Base-by-base conservation (phyloP, 805 yeast species). In the Priceomyces fermenticarens region DNA sequence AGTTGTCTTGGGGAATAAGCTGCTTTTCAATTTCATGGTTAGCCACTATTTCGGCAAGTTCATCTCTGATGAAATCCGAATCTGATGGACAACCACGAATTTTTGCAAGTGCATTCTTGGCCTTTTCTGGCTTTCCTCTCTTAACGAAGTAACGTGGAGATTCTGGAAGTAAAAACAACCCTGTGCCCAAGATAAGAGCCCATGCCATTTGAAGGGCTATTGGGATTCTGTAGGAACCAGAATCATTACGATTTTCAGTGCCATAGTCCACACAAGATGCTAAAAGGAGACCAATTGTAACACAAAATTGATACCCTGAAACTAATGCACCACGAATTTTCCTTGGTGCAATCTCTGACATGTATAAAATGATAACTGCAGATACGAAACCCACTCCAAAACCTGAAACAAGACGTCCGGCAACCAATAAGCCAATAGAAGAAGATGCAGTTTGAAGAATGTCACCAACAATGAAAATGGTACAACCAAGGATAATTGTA, bases 271-370 rank as follows among this genome's bases (percentile, higher is more conserved):
- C 61, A 47, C 62, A 53, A 26, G 68, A 58, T 13, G 72, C 69
- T 42, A 67, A 55, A 35, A 65, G 56, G 29, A 63, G 55, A 43
- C 71, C 72, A 38, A 63, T 53, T 39, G 73, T 67, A 39, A 67
- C 65, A 38, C 68, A 68, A 56, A 62, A 62, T 43, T 66, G 71
- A 50, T 67, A 66, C 27, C 66, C 60, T 15, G 70, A 61, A 32
- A 67, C 65, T 41, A 67, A 55, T 33, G 72, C 70, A 51, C 73
- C 73, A 65, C 73, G 64, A 44, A 65, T 60, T 67, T 69, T 64
- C 49, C 63, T 65, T 38, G 73, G 73, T 41, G 63, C 54, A 34
- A 65, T 55, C 54, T 68, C 74, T 16, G 72, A 60, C 49, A 62
- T 67, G 55, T 68, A 68, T 43, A 65, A 56, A 15, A 71, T 69